Evolutionary conservation across 73 alveolate genomes (phyloP), one percentile per base, ranked within the genome.

Genomic region (Stentor roeselii): DNA sequence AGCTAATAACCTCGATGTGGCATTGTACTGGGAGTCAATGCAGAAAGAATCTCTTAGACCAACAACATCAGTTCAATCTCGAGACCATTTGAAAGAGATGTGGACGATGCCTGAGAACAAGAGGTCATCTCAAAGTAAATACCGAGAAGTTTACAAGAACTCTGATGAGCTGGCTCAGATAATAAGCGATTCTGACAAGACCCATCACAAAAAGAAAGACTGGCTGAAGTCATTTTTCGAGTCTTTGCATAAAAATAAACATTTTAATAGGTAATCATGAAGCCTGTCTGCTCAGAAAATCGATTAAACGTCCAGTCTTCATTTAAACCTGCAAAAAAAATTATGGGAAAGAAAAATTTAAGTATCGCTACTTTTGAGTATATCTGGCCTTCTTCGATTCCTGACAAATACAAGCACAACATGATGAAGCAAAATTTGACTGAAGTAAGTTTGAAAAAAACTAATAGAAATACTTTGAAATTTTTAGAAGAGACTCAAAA

Each of bases 21-120:
- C 80, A n/a, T 11, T 1, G 14, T 67, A 21, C 34, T 67, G 80
- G 80, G n/a, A 32, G 21, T 27, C n/a, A 30, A 21, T 32, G 21
- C n/a, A 34, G 1, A 32, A 34, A 27, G 80, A 67, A 67, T 15
- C 21, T 34, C 27, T 11, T 27, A 67, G 80, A 32, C 80, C 80
- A 67, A 21, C 42, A 21, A 67, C 80, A 21, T 36, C 34, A 11
- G 41, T 40, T 2, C 80, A 67, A 27, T 30, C 80, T 67, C 80
- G 80, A 30, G 80, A 67, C 41, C 80, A 67, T 67, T 40, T 67
- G 11, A 21, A 67, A 67, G 80, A 67, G 34, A 67, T 67, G 80
- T 67, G 80, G 80, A 34, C 41, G 21, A 30, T 67, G 41, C n/a
- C n/a, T 27, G 41, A 21, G 15, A 21, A 67, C 27, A 67, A 67